phyloP scores from a whole-genome alignment of 2,329 filamentous ascomycete genomes.

The Chaetomiaceae sp. region DNA sequence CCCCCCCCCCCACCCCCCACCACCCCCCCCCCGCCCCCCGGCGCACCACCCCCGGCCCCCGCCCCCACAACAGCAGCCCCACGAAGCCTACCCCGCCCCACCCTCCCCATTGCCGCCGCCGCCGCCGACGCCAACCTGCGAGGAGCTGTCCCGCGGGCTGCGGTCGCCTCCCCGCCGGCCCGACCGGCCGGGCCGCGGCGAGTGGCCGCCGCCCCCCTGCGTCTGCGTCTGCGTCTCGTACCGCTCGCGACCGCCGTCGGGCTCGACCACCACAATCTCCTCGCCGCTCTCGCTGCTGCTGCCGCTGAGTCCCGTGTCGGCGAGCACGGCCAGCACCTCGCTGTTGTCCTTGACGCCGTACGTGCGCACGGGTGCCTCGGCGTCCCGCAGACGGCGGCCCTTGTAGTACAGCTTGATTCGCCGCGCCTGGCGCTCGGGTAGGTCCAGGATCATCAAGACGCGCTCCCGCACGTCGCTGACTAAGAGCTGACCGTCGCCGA shows the following conservation, averaged over 20 bases:
- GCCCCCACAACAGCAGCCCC: too few species aligned
- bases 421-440: constrained; percentile 46
- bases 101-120: too few species aligned
- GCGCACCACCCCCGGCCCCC: too few species aligned
- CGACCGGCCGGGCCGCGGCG: constrained; percentile 8
- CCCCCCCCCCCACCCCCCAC: constrained; percentile 30
- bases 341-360: constrained; percentile 58
- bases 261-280: constrained; percentile 33
- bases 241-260: constrained; percentile 39
- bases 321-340: constrained; percentile 54
- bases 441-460: constrained; percentile 59
- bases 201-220: too few species aligned
- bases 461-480: constrained; percentile 62
- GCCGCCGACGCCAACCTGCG: constrained; percentile 37
- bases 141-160: constrained; percentile 40
- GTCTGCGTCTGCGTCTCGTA: constrained; percentile 11
- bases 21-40: constrained; percentile 32
- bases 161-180: constrained; percentile 15
- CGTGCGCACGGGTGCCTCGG: constrained; percentile 47
- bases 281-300: constrained; percentile 36
- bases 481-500: constrained; percentile 64
- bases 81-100: too few species aligned
- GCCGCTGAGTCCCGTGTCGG: constrained; percentile 31
- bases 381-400: constrained; percentile 63
- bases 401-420: constrained; percentile 67